Evolutionary conservation across 192 early-diverging fungal species (phyloP), one percentile per base, ranked within the genome.

Genomic region (Pilaira anomala): DNA sequence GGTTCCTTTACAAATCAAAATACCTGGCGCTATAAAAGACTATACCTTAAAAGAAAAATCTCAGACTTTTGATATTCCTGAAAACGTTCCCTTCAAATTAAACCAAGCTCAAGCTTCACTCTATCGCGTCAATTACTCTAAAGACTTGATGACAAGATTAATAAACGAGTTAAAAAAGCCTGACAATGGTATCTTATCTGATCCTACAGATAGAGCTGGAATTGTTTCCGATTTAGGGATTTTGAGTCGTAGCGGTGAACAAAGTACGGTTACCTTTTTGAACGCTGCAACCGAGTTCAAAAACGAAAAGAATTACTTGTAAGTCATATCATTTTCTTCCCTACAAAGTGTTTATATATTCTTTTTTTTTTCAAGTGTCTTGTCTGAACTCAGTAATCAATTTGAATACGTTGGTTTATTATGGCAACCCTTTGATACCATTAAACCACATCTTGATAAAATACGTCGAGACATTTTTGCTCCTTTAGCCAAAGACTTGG

Each of bases 221-320:
- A 69, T 97, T 4, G 51, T 98, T 46, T 76, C 83, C n/a, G 96
- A 98, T 80, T 74, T 84, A 9, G 88, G 87, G 12, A 81, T 87
- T 7, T 71, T 97, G 44, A 85, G 84, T 7, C 65, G 75, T 36
- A 88, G 92, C 68, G 96, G 95, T 0, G 78, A 92, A 29, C 79
- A 78, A 40, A 80, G 78, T 55, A 93, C 93, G 13, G 76, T 78
- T 46, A 80, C 73, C 2, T 80, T 89, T n/a, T 73, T 98, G 71
- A 84, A 81, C 7, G 67, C 97, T 24, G 68, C 93, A 24, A 76
- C 80, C 5, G 78, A 84, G 28, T 89, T 90, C 57, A 76, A 81
- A 48, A 73, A 78, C 26, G 96, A 97, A 71, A 77, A 80, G 8
- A 77, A 93, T 71, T 91, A 89, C 73, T 86, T 92, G 76, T 78